Base-by-base conservation (phyloP, 306 rosid genomes). In the Ochetophila trinervis region DNA sequence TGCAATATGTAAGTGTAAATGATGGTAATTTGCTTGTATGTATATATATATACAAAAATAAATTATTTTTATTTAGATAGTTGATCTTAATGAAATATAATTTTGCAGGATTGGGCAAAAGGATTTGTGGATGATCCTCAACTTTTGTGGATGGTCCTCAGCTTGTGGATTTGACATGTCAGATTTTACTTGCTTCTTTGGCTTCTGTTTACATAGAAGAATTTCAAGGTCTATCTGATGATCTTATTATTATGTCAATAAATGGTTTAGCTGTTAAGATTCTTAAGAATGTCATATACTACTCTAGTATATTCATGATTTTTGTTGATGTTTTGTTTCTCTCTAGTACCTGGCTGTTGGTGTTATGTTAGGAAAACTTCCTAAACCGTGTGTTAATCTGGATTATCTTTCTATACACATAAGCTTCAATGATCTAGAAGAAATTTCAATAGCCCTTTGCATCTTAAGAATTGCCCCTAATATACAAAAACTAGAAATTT, bases 401-500 rank as follows among this genome's bases (percentile, higher is more conserved):
- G 65, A 36, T 51, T 81, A 74, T 74, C 86, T 86, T 53, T 78
- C 83, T 17, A 17, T 83, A 32, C 64, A 70, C 65, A 68, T 86
- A 44, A 76, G 79, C 69, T 81, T 86, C 78, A 65, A 76, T 44
- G 82, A 78, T 51, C 6, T 27, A 16, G 78, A 78, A 49, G 84
- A 80, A 74, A 66, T 69, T 68, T 76, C 77, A 35, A 66, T 81
- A 64, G 69, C 81, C 42, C 73, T 83, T 36, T 86, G 81, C 83
- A 65, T 86, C 42, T 55, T 86, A 56, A 78, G 83, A 71, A 80
- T 77, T 74, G 71, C 86, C 19, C 91, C 91, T 40, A 80, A 78
- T 76, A 76, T 83, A 20, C 84, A 57, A 49, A 84, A 78, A 27
- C 64, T 80, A 52, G 83, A 78, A 74, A 72, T 86, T 61, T 66